Evolutionary conservation across 2,329 filamentous ascomycete genomes (phyloP), one percentile per base, ranked within the genome.

Genomic region (Chrysoporthe deuterocubensis): DNA sequence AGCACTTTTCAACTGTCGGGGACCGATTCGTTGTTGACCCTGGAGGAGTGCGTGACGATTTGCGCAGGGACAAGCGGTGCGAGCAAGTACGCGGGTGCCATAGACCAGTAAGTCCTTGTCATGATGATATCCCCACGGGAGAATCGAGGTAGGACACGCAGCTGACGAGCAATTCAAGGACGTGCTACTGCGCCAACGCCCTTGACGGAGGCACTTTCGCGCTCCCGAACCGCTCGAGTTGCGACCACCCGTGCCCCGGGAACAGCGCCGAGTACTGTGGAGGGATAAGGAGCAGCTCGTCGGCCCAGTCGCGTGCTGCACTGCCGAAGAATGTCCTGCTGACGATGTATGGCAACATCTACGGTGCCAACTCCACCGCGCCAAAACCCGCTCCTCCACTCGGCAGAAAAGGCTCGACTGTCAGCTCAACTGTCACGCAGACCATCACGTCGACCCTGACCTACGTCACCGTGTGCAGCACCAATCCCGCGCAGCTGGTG

Each of bases 151-250:
- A 13, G 26, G 26, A 2, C 26, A 54, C 13, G 50, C 50, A 34
- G 50, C 50, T 54, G 26, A 54, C 50, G 11, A 14, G 9, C 21
- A 16, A 54, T 16, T 34, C n/a, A 18, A 71, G 66, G 3, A 68
- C 61, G 14, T 85, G 83, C 72, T 84, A 82, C 74, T 86, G 84
- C 67, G 81, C 82, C 44, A 75, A 79, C 14, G 67, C 64, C 1
- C 75, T 85, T 21, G 80, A 81, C 48, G 74, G 75, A 4, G 76
- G 78, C 57, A 81, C 82, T n/a, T 75, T 71, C 14, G 78, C 81
- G 14, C 70, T 79, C 1, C 62, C 68, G 1, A 73, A 73, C 56
- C 74, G 76, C 59, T 71, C 70, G 18, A 69, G 71, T 44, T 84
- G 83, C 70, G 71, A 80, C 64, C 71, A 72, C 2, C 73, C 74